Conservation (phyloP, 2,329 filamentous ascomycete genomes). For the Dothistroma pini region DNA sequence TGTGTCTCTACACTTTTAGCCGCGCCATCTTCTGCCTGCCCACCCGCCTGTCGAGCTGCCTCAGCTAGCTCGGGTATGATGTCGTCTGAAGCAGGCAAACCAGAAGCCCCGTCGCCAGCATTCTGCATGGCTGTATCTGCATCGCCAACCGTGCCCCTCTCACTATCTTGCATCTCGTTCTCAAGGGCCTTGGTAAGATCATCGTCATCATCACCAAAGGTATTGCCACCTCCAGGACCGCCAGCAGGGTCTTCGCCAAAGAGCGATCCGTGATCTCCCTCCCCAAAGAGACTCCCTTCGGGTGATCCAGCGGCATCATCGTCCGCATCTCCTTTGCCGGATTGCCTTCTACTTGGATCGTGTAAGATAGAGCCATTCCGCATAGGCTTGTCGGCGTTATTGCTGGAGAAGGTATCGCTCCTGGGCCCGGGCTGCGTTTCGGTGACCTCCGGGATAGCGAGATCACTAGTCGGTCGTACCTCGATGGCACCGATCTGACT, state of each 20-base stretch:
- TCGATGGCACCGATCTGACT: slow-evolving; percentile 88
- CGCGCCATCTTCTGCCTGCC: neutral
- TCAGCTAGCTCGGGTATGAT: neutral
- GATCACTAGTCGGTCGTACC: slow-evolving; percentile 69
- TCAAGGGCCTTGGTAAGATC: slow-evolving; percentile 75
- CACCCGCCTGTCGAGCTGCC: neutral
- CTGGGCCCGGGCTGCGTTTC: slow-evolving; percentile 60
- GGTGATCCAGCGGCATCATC: slow-evolving; percentile 62
- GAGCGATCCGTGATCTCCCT: slow-evolving; percentile 66
- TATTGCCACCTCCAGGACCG: slow-evolving; percentile 44
- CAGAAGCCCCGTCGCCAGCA: slow-evolving; percentile 40
- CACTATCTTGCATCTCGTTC: slow-evolving; percentile 40
- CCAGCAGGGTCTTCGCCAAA: slow-evolving; percentile 67
- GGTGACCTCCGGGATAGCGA: slow-evolving; percentile 69
- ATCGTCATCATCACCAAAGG: slow-evolving; percentile 79
- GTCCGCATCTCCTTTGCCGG: slow-evolving; percentile 36
- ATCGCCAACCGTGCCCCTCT: slow-evolving; percentile 34
- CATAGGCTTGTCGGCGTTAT: slow-evolving; percentile 59
- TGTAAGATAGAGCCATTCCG: slow-evolving; percentile 53
- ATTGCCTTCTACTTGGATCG: slow-evolving; percentile 19
- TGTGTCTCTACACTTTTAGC: neutral
- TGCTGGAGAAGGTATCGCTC: slow-evolving; percentile 68
- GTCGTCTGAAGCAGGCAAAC: slow-evolving; percentile 6
- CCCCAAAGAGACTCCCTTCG: slow-evolving; percentile 78
- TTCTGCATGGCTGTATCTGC: slow-evolving; percentile 42